Percentiles rank a stretch among this genome's conserved stretches.
Conservation (phyloP, 2,329 filamentous ascomycete species). For the Colletotrichum phormii region DNA sequence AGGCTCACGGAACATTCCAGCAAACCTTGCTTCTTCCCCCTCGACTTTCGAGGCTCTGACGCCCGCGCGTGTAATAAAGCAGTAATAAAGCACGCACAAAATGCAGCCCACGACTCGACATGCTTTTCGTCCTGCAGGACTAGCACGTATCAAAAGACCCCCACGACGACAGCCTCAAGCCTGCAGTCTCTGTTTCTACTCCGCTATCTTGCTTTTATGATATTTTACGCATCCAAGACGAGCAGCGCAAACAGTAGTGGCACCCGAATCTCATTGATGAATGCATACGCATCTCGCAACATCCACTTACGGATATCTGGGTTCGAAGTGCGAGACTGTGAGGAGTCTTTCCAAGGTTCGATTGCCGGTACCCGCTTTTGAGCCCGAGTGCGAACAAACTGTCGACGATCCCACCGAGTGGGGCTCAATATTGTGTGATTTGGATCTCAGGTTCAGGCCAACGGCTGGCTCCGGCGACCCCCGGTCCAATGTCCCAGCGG, state of each 20-base stretch:
- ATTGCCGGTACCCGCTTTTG: slow-evolving; percentile 18
- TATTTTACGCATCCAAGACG: not conserved
- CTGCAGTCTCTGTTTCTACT: not conserved
- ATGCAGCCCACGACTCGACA: slow-evolving; percentile 29
- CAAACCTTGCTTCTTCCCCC: slow-evolving; percentile 16
- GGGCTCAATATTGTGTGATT: slow-evolving; percentile 4
- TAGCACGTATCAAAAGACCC: slow-evolving; percentile 15
- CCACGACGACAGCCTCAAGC: not conserved
- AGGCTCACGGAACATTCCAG: slow-evolving; percentile 20
- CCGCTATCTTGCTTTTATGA: not conserved
- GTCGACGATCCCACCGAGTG: not conserved
- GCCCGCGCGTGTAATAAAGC: not conserved
- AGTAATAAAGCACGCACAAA: not conserved
- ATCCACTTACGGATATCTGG: not conserved
- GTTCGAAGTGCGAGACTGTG: no score
- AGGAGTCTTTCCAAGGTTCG: not conserved
- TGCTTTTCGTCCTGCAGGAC: slow-evolving; percentile 21
- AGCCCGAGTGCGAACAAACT: slow-evolving; percentile 13
- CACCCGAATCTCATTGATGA: not conserved
- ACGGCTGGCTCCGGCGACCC: not conserved
- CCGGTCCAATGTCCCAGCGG: not conserved
- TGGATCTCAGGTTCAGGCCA: slow-evolving; percentile 18
- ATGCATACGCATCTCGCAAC: not conserved
- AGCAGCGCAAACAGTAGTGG: not conserved
- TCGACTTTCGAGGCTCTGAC: not conserved